Evolutionary conservation across 2,329 filamentous ascomycete genomes (phyloP), one percentile per base, ranked within the genome.

Genomic region (Aspergillus alliaceus): DNA sequence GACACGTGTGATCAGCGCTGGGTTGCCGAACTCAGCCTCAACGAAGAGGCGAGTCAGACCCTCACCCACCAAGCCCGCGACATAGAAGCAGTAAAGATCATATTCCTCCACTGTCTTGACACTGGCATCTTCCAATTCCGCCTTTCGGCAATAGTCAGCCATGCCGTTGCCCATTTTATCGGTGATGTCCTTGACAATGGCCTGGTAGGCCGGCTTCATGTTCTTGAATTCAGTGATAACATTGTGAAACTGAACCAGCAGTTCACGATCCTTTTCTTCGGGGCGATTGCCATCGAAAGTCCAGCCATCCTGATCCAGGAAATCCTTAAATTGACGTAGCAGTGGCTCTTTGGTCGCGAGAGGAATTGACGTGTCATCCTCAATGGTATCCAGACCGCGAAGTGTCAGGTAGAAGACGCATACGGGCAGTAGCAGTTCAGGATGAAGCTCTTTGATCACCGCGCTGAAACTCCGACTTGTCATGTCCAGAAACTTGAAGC

Each of bases 121-220:
- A 48, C 91, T 91, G 58, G 91, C 86, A 63, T 84, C 80, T 67
- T 92, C 91, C 75, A 90, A 84, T 67, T 95, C 90, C 14, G 90
- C 88, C 68, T 96, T 95, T 65, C 90, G 82, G 39, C 86, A 90
- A 73, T 96, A 99, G 77, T 99, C 93, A 27, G 95, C 95, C 95
- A 99, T 99, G 65, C 95, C 95, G 70, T 98, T 93, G 62, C 93
- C 93, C 95, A 99, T 99, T 78, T 91, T 90, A 70, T 87, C 81
- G 31, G 92, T 91, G 71, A 98, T 96, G 67, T 98, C 93, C 76
- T 89, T 88, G 77, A 99, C 95, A 71, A 98, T 93, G 6, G 82
- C 84, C 74, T 84, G 85, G 79, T 99, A 98, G 55, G 84, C 85
- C 49, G 87, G 85, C 80, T 97, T 96, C 75, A 96, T 81, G 77